Percentiles rank a stretch among this genome's conserved stretches.
Conservation (phyloP, 148 eudicot genomes). For the Rhododendron ferrugineum region DNA sequence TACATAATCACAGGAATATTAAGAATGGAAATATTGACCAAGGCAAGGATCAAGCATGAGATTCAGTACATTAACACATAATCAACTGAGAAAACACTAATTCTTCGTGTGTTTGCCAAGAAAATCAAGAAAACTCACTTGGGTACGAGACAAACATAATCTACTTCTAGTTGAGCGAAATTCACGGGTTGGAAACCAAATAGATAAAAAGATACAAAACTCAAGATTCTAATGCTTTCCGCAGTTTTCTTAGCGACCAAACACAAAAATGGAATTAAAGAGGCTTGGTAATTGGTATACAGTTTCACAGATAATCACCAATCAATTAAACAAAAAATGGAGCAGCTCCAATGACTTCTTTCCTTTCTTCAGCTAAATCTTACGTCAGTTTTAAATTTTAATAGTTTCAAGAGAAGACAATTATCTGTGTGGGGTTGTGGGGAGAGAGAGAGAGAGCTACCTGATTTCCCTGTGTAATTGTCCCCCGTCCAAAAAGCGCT, state of each 20-base stretch:
- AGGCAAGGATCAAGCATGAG: too few species aligned
- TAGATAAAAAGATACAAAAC: background rate
- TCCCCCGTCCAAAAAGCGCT: background rate
- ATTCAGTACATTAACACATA: too few species aligned
- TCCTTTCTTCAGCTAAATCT: background rate
- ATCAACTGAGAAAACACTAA: background rate
- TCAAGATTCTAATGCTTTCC: background rate
- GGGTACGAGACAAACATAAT: background rate
- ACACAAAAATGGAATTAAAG: background rate
- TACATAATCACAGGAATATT: too few species aligned
- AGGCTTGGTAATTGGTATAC: background rate
- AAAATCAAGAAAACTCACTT: background rate
- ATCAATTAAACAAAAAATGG: background rate
- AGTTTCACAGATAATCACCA: background rate
- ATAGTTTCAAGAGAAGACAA: background rate
- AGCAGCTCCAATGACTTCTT: background rate
- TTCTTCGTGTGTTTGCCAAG: background rate
- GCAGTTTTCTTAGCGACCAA: background rate
- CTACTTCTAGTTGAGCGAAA: background rate
- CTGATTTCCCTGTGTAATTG: constrained; percentile 5
- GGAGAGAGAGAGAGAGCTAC: background rate
- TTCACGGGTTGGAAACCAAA: background rate
- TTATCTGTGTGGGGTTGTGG: background rate
- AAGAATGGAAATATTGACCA: too few species aligned
- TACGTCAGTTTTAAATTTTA: background rate